Base-by-base conservation (phyloP, 257 asterid genomes). In the Avicennia marina region DNA sequence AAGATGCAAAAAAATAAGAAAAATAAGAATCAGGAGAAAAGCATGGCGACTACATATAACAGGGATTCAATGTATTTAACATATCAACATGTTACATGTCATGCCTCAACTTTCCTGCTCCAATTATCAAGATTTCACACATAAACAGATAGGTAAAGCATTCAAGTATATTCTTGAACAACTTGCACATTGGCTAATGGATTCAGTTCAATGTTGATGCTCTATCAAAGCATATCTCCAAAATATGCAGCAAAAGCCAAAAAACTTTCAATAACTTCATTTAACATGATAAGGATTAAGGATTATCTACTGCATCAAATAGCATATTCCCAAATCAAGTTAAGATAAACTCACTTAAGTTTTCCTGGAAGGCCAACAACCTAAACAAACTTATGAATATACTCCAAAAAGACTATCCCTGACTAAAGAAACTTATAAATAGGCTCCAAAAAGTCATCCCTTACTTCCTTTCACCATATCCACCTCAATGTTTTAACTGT, bases 41-140 rank as follows among this genome's bases (percentile, higher is more conserved):
- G 27, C 56, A 20, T 13, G 11, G 18, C 2, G 49, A 53, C 7
- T 38, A 52, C 45, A 34, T 17, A 36, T 13, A 0, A 6, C 29
- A 12, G 44, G 66, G 42, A 57, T 26, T 49, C 4, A 11, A 43
- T 16, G 42, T 26, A 61, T n/a, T n/a, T n/a, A 60, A 65, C 52
- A 65, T 10, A 6, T 33, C 27, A 53, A 60, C 43, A 26, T 17
- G 26, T 58, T 7, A 19, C n/a, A 33, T 1, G 11, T n/a, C 45
- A 61, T 34, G 52, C 60, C 13, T 40, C 39, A 17, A 2, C 2
- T 19, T 45, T 39, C 24, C 65, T 13, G 33, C 22, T 46, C 21
- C 34, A 27, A 42, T 1, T 2, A 27, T 29, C 4, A 27, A 43
- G 22, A 46, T 17, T 21, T 32, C 7, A 20, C 10, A 10, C 7